These are phyloP conservation scores for Pythium periplocum DNA, from an alignment of 352 stramenopile genomes.

Conservation along the genomic window DNA sequence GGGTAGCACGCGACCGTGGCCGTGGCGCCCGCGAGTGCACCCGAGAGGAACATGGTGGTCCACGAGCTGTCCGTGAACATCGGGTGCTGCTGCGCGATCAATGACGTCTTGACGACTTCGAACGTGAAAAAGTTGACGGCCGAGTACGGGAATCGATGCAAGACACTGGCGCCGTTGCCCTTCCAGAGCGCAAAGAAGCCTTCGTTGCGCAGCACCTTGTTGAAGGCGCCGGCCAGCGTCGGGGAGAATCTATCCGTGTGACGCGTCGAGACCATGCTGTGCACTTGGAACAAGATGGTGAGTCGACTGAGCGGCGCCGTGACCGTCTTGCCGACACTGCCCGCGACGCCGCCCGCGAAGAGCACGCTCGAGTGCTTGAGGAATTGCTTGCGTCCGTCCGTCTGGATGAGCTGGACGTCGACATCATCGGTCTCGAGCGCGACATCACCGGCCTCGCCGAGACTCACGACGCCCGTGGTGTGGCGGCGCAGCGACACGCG, in stretches of 20 bases:
- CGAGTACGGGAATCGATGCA: constrained; percentile 96
- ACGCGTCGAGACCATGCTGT: constrained; percentile 91
- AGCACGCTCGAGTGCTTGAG: constrained; percentile 75
- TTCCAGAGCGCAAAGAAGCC: constrained; percentile 92
- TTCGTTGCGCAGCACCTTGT: constrained; percentile 92
- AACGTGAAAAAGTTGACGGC: constrained; percentile 97
- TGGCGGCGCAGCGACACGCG: constrained; percentile 63
- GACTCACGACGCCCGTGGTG: constrained; percentile 77
- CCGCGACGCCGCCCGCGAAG: constrained; percentile 90
- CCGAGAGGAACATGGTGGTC: constrained; percentile 73
- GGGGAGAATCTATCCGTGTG: constrained; percentile 82
- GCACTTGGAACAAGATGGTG: constrained; percentile 96
- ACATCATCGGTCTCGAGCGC: constrained; percentile 79
- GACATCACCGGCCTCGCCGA: constrained; percentile 71
- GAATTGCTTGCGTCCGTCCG: constrained; percentile 64
- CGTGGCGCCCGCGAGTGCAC: constrained; percentile 59
- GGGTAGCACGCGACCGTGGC: constrained; percentile 93
- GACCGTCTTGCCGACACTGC: constrained; percentile 93
- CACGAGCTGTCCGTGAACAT: constrained; percentile 66
- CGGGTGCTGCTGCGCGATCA: constrained; percentile 61
- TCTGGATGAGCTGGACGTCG: constrained; percentile 66
- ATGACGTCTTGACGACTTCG: constrained; percentile 85
- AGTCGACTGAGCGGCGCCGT: constrained; percentile 93
- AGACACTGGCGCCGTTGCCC: constrained; percentile 93
- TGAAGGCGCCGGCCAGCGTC: constrained; percentile 68